Base-by-base conservation (phyloP, 345 rosid genomes). In the Eucalyptus grandis region DNA sequence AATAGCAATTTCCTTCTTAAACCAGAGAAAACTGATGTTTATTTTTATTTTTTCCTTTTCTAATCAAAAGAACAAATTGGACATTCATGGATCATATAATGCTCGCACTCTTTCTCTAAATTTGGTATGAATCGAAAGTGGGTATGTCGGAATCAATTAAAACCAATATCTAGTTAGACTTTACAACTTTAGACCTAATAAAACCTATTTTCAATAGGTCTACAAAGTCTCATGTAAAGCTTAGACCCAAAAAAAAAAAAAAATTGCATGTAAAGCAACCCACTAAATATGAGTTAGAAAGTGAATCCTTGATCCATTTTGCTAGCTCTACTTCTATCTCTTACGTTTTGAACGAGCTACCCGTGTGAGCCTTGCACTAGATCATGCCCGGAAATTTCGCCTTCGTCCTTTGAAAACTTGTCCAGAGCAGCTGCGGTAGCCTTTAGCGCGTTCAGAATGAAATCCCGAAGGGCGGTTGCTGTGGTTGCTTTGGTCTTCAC, bases 341-440 rank as follows among this genome's bases (percentile, higher is more conserved):
- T 60, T 0, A 12, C 14, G 69, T 2, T 6, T 27, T 12, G 16
- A 60, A 60, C 31, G 3, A 60, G 69, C 15, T 27, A 30, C 34
- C 69, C 31, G 15, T 12, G 69, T 1, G 31, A 27, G n/a, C 34
- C 34, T 60, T 60, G 31, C 69, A 27, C 27, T 17, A 3, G 27
- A 72, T 37, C 6, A 10, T 11, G 47, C 40, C 12, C 1, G 90
- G 92, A 88, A 97, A 96, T 93, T 95, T 96, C 86, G 92, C 94
- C 94, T 92, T 98, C 0, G 96, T 96, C 91, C 95, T 97, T 92
- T 95, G 95, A 86, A 98, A 7, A 94, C 99, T 92, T 96, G 97
- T 85, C 96, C 99, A 3, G 99, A 43, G 82, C 93, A n/a, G 98
- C 98, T 56, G 92, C 96, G 3, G 88, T 94, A 3, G 37, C 97